Evolutionary conservation across 1,139 yeast species (phyloP).

Genomic region (Kodamaea sp.): DNA sequence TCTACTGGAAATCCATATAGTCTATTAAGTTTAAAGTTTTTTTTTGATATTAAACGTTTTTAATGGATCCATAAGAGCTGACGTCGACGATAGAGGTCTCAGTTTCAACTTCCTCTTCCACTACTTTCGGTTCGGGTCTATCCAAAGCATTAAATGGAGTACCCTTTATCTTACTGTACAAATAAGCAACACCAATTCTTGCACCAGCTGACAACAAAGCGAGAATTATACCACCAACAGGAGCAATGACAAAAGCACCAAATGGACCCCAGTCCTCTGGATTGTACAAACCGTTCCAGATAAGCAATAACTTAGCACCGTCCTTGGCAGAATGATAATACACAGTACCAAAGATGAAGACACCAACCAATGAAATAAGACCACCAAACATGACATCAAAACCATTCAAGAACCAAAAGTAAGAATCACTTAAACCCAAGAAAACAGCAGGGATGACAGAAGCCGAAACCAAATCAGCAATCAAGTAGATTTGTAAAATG

Average conservation of each 20-base stretch:
- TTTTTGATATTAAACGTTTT: constrained; percentile 11
- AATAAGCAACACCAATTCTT: constrained; percentile 42
- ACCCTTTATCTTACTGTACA: constrained; percentile 37
- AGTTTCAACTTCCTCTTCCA: constrained; percentile 9
- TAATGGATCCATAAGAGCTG: constrained; percentile 12
- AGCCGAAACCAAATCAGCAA: constrained; percentile 85
- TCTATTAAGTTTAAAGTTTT: background rate
- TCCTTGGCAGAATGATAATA: constrained; percentile 68
- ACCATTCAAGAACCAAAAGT: constrained; percentile 70
- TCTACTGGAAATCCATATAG: background rate
- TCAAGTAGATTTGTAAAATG: constrained; percentile 80
- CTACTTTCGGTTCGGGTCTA: constrained; percentile 30
- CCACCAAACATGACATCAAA: constrained; percentile 83
- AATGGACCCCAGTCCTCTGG: constrained; percentile 88
- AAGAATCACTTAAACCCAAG: constrained; percentile 64
- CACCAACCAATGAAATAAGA: constrained; percentile 73
- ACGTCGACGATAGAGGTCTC: constrained; percentile 5
- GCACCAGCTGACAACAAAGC: constrained; percentile 50
- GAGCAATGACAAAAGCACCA: constrained; percentile 92
- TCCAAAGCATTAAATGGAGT: constrained; percentile 56
- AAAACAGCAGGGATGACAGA: constrained; percentile 84
- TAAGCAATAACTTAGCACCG: constrained; percentile 72
- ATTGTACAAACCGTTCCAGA: constrained; percentile 76
- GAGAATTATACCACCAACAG: constrained; percentile 69
- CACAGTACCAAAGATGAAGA: constrained; percentile 78